Base-by-base conservation (phyloP, 495 filamentous ascomycete species). In the Hyphodiscus hymeniophilus region DNA sequence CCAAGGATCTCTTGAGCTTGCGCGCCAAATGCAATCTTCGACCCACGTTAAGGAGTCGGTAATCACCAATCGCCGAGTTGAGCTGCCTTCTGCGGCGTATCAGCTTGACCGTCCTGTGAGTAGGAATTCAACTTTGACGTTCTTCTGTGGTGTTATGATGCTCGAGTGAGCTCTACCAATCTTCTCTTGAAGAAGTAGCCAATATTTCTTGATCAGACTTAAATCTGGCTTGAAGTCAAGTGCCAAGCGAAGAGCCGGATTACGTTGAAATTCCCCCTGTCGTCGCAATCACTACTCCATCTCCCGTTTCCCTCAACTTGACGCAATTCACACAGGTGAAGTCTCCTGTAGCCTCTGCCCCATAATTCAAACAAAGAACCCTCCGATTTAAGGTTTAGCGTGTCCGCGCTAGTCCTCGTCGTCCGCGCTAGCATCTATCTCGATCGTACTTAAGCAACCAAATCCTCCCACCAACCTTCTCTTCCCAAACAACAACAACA, bases 1-100 rank as follows among this genome's bases (percentile, higher is more conserved):
- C 0, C 42, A 56, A 16, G 50, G 43, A 7, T 33, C 61, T 5
- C 55, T 51, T 16, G 65, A 65, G n/a, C n/a, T n/a, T n/a, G n/a
- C n/a, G n/a, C n/a, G n/a, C n/a, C n/a, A n/a, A n/a, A n/a, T n/a
- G n/a, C n/a, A n/a, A n/a, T n/a, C n/a, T n/a, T n/a, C n/a, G n/a
- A n/a, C n/a, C n/a, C n/a, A n/a, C n/a, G n/a, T n/a, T 8, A 30
- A 35, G 36, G 0, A 21, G 22, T 28, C 21, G 6, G 20, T 43
- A 2, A 51, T 59, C 20, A 54, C 42, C 23, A 56, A 60, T 18
- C 50, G 38, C 23, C 54, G 57, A 33, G 38, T 57, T 6, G 56
- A 59, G 34, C 30, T 59, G 2, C 56, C 56, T 0, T n/a, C 48
- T 16, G 42, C 26, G 3, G 51, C 48, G 7, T 59, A 58, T 38